These are phyloP conservation scores for Leccinum subspadiceum DNA, from an alignment of 1,284 basidiomycete genomes.

Conservation along the genomic window DNA sequence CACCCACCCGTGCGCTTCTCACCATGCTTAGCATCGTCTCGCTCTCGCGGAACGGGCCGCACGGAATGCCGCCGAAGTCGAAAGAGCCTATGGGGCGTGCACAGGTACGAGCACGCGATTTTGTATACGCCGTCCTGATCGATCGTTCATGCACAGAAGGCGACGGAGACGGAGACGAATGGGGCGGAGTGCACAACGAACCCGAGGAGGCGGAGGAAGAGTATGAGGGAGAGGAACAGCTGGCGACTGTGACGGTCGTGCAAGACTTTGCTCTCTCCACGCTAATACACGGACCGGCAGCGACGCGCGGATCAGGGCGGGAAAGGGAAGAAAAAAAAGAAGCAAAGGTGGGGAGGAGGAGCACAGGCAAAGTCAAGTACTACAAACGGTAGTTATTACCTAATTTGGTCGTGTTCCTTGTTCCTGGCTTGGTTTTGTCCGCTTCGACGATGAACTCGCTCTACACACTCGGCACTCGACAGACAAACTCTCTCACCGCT, in stretches of 20 bases:
- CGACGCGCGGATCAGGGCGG: background rate
- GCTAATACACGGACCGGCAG: constrained; percentile 49
- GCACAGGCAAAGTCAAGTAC: constrained; percentile 34
- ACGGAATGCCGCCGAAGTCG: constrained; percentile 68
- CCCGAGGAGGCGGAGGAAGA: constrained; percentile 52
- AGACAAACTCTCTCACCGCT: constrained; percentile 84
- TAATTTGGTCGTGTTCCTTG: constrained; percentile 16
- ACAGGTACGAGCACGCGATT: constrained; percentile 36
- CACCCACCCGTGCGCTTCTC: constrained; percentile 14
- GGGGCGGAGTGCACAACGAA: constrained; percentile 26
- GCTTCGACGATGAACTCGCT: constrained; percentile 78
- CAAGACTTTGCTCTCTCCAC: constrained; percentile 74
- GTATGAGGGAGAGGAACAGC: constrained; percentile 71
- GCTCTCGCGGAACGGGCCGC: constrained; percentile 66
- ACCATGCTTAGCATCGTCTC: constrained; percentile 55
- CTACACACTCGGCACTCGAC: constrained; percentile 89
- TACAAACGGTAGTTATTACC: constrained; percentile 41
- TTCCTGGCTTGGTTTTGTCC: constrained; percentile 2
- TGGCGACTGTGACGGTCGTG: constrained; percentile 80
- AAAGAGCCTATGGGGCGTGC: constrained; percentile 63
- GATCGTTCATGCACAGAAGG: constrained; percentile 24
- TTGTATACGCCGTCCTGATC: constrained; percentile 3
- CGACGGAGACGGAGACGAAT: constrained; percentile 49
- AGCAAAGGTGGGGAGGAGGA: constrained; percentile 5
- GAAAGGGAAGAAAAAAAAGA: background rate